These are phyloP conservation scores for Paxillus ammoniavirescens DNA, from an alignment of 768 basidiomycete species.

Conservation along the genomic window DNA sequence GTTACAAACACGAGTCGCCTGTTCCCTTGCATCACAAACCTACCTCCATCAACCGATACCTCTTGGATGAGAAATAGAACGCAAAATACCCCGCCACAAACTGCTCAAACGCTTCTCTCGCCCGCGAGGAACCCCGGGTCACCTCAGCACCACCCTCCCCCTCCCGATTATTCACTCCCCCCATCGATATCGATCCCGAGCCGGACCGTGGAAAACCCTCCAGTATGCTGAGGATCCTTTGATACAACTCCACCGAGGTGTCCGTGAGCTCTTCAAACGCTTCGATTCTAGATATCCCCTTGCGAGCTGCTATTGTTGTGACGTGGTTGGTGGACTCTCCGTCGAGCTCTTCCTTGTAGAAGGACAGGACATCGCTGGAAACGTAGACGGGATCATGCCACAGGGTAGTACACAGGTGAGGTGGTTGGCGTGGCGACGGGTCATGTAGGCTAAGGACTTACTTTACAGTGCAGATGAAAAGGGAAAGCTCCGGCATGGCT, in stretches of 20 bases:
- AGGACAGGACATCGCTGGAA: constrained; percentile 35
- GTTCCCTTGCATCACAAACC: background rate
- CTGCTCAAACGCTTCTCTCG: constrained; percentile 1
- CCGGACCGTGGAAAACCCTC: background rate
- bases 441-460: constrained; percentile 16
- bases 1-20: too few species aligned
- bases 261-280: constrained; percentile 22
- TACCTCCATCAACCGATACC: constrained; percentile 20
- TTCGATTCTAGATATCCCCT: constrained; percentile 23
- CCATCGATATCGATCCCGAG: too few species aligned
- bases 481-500: constrained; percentile 35
- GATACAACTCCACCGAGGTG: constrained; percentile 18
- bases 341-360: constrained; percentile 36
- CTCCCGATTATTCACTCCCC: too few species aligned
- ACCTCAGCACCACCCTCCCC: background rate
- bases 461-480: constrained; percentile 37
- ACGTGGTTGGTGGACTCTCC: constrained; percentile 33
- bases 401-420: too few species aligned
- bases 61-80: constrained; percentile 13
- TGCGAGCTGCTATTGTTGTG: constrained; percentile 26
- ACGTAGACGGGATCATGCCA: background rate
- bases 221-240: constrained; percentile 18
- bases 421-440: too few species aligned
- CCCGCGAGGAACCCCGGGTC: background rate
- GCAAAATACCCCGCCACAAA: constrained; percentile 13